These are phyloP conservation scores for Apophysomyces ossiformis DNA, from an alignment of 371 early-diverging fungal genomes.

Conservation along the genomic window DNA sequence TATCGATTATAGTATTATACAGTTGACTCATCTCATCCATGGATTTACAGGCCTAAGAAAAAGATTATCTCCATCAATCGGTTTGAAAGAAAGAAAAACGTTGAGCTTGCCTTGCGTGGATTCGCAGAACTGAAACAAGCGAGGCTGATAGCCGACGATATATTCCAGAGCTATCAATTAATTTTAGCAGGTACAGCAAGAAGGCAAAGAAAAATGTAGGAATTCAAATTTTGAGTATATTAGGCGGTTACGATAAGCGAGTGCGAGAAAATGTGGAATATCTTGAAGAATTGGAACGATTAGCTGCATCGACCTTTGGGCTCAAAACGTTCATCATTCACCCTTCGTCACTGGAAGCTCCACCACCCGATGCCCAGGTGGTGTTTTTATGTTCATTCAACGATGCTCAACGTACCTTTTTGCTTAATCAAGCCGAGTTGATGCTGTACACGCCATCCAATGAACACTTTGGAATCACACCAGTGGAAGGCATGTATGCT, in stretches of 20 bases:
- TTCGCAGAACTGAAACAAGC: conserved; percentile 61
- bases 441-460: conserved; percentile 91
- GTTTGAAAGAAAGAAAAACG: conserved; percentile 94
- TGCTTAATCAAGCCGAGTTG: conserved; percentile 67
- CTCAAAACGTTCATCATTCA: conserved; percentile 50
- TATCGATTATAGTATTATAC: not conserved
- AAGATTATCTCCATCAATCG: conserved; percentile 85
- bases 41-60: conserved; percentile 34
- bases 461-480: conserved; percentile 97
- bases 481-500: conserved; percentile 95
- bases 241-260: conserved; percentile 87
- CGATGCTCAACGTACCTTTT: conserved; percentile 76
- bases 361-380: conserved; percentile 64
- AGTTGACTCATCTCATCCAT: not conserved
- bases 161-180: conserved; percentile 56
- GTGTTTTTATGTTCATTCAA: conserved; percentile 90
- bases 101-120: conserved; percentile 81
- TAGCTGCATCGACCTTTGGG: conserved; percentile 53
- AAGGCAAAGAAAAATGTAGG: not conserved
- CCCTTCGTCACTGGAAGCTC: conserved; percentile 29
- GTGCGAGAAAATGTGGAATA: conserved; percentile 89
- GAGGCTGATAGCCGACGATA: conserved; percentile 20
- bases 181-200: conserved; percentile 60
- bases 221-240: not conserved
- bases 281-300: conserved; percentile 66